Percentiles rank a stretch among this genome's conserved stretches.
These are phyloP conservation scores for Salvia sclarea DNA, from an alignment of 305 asterid species.

Conservation along the genomic window DNA sequence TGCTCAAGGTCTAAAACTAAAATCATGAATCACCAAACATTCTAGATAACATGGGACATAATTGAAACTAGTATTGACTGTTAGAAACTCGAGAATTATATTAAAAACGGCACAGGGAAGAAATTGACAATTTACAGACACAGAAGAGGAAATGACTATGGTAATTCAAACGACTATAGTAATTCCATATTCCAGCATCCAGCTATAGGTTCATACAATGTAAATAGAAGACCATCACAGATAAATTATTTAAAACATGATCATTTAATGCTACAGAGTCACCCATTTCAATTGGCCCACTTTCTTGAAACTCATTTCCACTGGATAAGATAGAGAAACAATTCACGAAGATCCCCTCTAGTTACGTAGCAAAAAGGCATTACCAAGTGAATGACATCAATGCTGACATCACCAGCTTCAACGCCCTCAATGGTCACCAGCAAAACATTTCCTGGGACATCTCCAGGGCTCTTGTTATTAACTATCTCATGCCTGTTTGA, in stretches of 20 bases:
- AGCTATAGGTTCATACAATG: neutral
- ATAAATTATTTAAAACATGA: constrained; percentile 4
- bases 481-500: constrained; percentile 86
- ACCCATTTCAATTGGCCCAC: neutral
- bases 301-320: neutral
- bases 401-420: constrained; percentile 85
- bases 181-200: neutral
- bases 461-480: constrained; percentile 77
- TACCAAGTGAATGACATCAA: constrained; percentile 85
- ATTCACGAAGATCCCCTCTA: neutral
- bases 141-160: neutral
- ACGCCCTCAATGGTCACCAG: constrained; percentile 82
- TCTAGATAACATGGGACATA: neutral
- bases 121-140: neutral
- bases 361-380: constrained; percentile 24
- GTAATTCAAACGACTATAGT: neutral
- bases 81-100: neutral
- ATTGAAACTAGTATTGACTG: constrained; percentile 2
- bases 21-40: constrained; percentile 24
- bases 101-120: neutral
- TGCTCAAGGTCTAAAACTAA: constrained; percentile 13
- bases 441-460: constrained; percentile 81
- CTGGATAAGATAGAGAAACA: constrained; percentile 3
- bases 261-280: neutral
- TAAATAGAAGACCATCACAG: neutral